Evolutionary conservation across 2,329 filamentous ascomycete species (phyloP).

Genomic region (Claviceps sp.): DNA sequence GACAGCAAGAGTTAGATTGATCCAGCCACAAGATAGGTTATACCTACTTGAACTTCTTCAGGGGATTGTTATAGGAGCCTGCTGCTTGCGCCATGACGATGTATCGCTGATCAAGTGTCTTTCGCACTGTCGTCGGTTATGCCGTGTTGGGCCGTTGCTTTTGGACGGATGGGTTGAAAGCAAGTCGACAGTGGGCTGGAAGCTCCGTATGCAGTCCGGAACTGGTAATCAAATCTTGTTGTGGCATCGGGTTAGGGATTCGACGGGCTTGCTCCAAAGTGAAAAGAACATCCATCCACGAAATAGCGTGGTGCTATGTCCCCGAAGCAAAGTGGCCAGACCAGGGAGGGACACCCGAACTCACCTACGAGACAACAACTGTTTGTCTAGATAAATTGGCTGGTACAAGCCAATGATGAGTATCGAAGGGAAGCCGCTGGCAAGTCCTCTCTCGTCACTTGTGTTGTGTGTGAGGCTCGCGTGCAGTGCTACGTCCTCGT

Average conservation of each 20-base stretch:
- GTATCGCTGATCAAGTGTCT: neutral
- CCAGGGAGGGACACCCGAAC: neutral
- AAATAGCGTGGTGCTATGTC: neutral
- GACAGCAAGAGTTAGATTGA: neutral
- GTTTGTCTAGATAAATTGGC: neutral
- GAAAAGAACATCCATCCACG: neutral
- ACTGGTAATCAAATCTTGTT: neutral
- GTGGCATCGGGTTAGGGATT: neutral
- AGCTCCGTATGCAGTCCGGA: neutral
- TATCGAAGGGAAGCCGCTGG: neutral
- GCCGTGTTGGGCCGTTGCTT: neutral
- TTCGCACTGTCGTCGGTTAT: neutral
- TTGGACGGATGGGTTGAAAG: neutral
- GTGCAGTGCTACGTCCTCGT: neutral
- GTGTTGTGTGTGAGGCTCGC: neutral
- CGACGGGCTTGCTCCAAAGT: neutral
- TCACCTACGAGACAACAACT: neutral
- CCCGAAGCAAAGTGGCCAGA: neutral
- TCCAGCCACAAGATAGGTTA: neutral
- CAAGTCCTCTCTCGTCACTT: neutral
- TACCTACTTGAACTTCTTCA: constrained; percentile 98
- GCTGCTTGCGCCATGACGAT: constrained; percentile 64
- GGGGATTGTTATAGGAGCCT: constrained; percentile 91
- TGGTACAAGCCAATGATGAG: neutral
- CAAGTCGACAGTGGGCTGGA: neutral